Conservation (phyloP, 75 land plant genomes). For the Picea sitchensis region DNA sequence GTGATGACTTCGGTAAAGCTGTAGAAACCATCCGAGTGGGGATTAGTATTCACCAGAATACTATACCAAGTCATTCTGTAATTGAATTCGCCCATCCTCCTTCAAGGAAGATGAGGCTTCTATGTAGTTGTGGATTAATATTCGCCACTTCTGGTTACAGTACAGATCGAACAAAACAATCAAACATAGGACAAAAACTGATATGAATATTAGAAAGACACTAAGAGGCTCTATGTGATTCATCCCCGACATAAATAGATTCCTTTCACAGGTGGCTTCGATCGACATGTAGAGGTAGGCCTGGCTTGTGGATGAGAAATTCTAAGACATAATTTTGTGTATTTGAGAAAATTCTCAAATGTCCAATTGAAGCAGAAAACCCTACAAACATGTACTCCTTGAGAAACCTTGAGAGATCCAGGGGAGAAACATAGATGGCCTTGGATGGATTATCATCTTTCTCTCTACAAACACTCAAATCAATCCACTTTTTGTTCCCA, state of each 20-base stretch:
- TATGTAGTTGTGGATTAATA: no score
- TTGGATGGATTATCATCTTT: conserved; percentile 13
- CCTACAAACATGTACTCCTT: conserved; percentile 70
- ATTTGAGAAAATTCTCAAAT: conserved; percentile 11
- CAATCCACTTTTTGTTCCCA: conserved; percentile 20
- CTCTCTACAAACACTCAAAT: conserved; percentile 23
- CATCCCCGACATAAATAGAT: conserved; percentile 1
- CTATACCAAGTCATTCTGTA: no score
- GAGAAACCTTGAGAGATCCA: conserved; percentile 32
- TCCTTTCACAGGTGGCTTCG: conserved; percentile 18
- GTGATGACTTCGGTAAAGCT: no score
- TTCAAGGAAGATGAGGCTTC: no score
- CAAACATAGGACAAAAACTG: conserved; percentile 16
- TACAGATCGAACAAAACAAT: conserved; percentile 11
- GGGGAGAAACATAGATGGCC: conserved; percentile 20
- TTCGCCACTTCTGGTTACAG: conserved; percentile 8
- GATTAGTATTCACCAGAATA: no score
- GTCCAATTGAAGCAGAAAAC: conserved; percentile 53
- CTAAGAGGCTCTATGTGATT: conserved; percentile 15
- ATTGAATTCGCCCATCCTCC: no score
- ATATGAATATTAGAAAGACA: conserved; percentile 24
- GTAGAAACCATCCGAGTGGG: no score
- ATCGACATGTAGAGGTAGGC: conserved; percentile 22
- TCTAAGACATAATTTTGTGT: conserved; percentile 49
- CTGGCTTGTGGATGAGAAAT: conserved; percentile 34